Evolutionary conservation across 176 grass and related monocot genomes (phyloP).

Genomic region (Echinochloa phyllopogon): DNA sequence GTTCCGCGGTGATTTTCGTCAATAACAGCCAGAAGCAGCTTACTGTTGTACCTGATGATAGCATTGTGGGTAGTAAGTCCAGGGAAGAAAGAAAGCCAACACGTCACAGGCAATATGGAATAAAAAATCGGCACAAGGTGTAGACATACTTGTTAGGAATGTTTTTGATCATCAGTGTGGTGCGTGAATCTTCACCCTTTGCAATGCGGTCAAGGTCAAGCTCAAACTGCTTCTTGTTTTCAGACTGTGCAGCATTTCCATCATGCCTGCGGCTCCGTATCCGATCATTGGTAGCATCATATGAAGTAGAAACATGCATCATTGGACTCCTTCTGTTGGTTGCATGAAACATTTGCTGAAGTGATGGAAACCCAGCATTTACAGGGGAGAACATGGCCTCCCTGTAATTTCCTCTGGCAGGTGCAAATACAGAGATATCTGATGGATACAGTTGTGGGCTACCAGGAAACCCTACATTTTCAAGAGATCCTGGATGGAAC

Average conservation of each 20-base stretch:
- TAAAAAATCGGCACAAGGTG: neutral
- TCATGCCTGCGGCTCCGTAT: constrained; percentile 77
- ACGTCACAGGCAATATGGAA: constrained; percentile 2
- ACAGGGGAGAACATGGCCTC: constrained; percentile 55
- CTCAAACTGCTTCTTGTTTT: constrained; percentile 88
- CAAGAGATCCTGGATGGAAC: constrained; percentile 65
- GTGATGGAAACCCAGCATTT: constrained; percentile 57
- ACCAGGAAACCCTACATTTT: constrained; percentile 53
- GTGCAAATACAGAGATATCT: constrained; percentile 54
- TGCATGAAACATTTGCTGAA: constrained; percentile 54
- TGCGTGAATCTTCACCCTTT: constrained; percentile 79
- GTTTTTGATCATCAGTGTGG: constrained; percentile 97
- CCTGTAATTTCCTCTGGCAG: constrained; percentile 53
- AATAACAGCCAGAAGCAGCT: constrained; percentile 89
- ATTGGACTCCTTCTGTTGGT: constrained; percentile 53
- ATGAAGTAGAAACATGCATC: constrained; percentile 59
- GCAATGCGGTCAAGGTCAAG: constrained; percentile 78
- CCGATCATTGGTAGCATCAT: constrained; percentile 67
- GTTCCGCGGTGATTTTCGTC: constrained; percentile 94
- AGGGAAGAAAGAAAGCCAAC: neutral
- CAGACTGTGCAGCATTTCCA: constrained; percentile 57
- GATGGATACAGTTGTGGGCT: constrained; percentile 61
- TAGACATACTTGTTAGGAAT: constrained; percentile 90
- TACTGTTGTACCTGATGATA: constrained; percentile 78
- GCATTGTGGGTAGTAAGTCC: constrained; percentile 26